Evolutionary conservation across 192 early-diverging fungal species (phyloP).

Genomic region (Coemansia sp.): DNA sequence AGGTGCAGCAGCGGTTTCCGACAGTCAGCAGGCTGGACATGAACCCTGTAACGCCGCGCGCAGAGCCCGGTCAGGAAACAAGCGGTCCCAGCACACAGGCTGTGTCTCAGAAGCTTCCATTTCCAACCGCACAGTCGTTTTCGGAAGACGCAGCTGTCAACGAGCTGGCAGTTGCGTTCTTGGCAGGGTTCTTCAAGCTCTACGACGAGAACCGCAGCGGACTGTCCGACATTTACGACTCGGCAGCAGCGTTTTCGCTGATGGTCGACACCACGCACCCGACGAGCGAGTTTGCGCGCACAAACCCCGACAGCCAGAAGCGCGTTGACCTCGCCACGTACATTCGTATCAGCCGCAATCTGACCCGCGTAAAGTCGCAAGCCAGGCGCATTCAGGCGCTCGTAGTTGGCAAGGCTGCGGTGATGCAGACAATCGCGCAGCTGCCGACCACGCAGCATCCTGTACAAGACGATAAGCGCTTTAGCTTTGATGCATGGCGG

Average conservation of each 20-base stretch:
- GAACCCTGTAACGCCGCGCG: conserved; percentile 37
- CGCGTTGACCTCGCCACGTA: conserved; percentile 42
- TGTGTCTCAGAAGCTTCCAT: conserved; percentile 27
- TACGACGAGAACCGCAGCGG: conserved; percentile 40
- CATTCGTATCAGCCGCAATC: conserved; percentile 44
- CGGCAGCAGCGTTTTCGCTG: conserved; percentile 35
- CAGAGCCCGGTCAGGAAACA: conserved; percentile 14
- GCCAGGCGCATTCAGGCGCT: conserved; percentile 35
- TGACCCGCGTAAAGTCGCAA: conserved; percentile 31
- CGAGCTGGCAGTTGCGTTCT: conserved; percentile 34
- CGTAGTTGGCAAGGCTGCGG: conserved; percentile 23
- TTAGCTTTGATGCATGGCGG: conserved; percentile 52
- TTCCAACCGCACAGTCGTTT: conserved; percentile 39
- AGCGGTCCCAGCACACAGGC: neutral
- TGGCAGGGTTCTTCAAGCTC: conserved; percentile 42
- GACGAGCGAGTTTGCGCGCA: conserved; percentile 39
- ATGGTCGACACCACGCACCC: conserved; percentile 48
- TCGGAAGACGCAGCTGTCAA: conserved; percentile 35
- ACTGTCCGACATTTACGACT: conserved; percentile 42
- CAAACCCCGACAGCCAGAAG: conserved; percentile 37
- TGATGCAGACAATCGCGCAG: conserved; percentile 29
- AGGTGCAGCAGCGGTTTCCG: conserved; percentile 51
- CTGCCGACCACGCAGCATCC: conserved; percentile 46
- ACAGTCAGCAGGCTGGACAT: conserved; percentile 50
- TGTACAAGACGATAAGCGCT: conserved; percentile 42